Conservation (phyloP, 495 filamentous ascomycete genomes). For the Penicillium ucsense region DNA sequence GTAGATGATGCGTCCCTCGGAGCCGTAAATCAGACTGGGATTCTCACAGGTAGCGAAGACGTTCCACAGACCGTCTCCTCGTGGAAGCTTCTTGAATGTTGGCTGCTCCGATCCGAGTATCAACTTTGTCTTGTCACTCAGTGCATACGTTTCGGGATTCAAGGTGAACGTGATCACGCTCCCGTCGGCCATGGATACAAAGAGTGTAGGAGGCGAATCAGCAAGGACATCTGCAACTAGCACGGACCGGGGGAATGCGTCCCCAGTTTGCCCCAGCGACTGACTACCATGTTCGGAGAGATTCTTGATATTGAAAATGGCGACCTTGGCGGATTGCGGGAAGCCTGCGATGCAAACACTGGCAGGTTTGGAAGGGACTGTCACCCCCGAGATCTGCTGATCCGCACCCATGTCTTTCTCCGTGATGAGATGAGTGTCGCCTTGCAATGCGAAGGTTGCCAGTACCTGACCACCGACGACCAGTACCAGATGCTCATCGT, state of each 20-base stretch:
- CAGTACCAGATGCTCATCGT: conserved; percentile 55
- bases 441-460: conserved; percentile 52
- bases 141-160: conserved; percentile 42
- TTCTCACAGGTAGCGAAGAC: conserved; percentile 93
- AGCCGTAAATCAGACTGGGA: conserved; percentile 82
- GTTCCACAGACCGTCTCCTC: conserved; percentile 53
- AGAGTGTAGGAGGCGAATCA: conserved; percentile 59
- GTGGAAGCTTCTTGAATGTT: conserved; percentile 65
- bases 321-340: conserved; percentile 67
- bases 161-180: conserved; percentile 79
- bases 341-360: conserved; percentile 68
- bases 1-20: conserved; percentile 81
- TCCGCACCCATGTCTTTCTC: conserved; percentile 50
- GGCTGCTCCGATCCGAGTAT: conserved; percentile 81
- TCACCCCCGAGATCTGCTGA: conserved; percentile 77
- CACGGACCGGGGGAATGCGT: conserved; percentile 74
- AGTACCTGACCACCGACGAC: conserved; percentile 61
- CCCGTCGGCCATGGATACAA: conserved; percentile 92
- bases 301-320: conserved; percentile 54
- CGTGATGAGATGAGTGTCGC: conserved; percentile 45
- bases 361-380: conserved; percentile 43
- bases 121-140: conserved; percentile 68
- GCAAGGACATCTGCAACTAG: conserved; percentile 63
- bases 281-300: conserved; percentile 56
- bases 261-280: conserved; percentile 44